Evolutionary conservation across 192 early-diverging fungal species (phyloP).

Genomic region (Rhizoclosmatium globosum): DNA sequence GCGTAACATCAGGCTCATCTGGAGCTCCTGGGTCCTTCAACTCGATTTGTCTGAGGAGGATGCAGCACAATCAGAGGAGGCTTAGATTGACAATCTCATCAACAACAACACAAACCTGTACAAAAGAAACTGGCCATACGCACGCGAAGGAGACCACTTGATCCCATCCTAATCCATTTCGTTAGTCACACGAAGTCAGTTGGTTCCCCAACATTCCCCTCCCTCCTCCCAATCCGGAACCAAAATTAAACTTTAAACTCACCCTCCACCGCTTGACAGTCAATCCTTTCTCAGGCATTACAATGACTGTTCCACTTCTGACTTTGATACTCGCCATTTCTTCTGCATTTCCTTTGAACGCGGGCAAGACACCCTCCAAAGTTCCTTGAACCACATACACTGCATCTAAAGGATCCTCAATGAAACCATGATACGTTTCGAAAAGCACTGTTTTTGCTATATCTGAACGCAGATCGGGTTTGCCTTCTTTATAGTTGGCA

Average conservation of each 20-base stretch:
- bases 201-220: neutral
- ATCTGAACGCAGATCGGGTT: too few relatives aligned
- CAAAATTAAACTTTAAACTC: neutral
- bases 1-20: too few relatives aligned
- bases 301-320: constrained; percentile 3
- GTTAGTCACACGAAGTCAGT: neutral
- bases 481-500: too few relatives aligned
- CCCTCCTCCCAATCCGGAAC: too few relatives aligned
- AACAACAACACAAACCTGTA: neutral
- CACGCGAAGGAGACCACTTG: constrained; percentile 10
- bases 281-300: neutral
- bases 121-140: neutral
- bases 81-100: too few relatives aligned
- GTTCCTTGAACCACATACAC: constrained; percentile 5
- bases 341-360: neutral
- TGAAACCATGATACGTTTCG: constrained; percentile 4
- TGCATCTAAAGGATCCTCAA: neutral
- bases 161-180: neutral
- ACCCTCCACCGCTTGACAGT: constrained; percentile 1
- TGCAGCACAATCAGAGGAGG: too few relatives aligned
- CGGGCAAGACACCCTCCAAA: neutral
- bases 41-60: too few relatives aligned
- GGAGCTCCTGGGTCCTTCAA: too few relatives aligned
- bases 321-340: neutral
- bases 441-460: too few relatives aligned